These are phyloP conservation scores for Luffa aegyptiaca DNA, from an alignment of 306 rosid genomes.

Conservation along the genomic window DNA sequence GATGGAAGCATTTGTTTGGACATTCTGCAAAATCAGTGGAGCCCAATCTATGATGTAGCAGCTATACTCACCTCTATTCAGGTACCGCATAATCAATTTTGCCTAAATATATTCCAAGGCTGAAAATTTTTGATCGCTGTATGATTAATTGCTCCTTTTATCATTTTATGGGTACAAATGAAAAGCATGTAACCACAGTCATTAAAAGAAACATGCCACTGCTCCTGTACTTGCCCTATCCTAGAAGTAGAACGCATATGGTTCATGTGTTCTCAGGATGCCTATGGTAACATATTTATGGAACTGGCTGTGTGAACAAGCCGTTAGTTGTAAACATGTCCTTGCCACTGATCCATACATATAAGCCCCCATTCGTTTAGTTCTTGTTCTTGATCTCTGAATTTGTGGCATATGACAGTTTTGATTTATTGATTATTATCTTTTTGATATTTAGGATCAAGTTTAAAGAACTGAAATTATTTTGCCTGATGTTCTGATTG, in stretches of 20 bases:
- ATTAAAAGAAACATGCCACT: background rate
- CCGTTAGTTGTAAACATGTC: background rate
- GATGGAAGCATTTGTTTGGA: constrained; percentile 99
- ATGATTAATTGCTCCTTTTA: background rate
- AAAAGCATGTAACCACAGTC: background rate
- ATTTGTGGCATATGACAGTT: background rate
- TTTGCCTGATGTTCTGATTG: background rate
- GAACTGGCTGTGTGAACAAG: background rate
- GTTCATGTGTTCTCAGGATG: background rate
- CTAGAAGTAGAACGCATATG: background rate
- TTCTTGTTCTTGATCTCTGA: background rate
- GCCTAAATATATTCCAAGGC: background rate
- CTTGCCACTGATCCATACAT: background rate
- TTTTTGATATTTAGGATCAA: background rate
- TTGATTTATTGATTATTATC: background rate
- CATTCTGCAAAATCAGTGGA: constrained; percentile 95
- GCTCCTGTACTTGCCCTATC: background rate
- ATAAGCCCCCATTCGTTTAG: background rate
- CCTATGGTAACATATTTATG: background rate
- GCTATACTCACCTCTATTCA: constrained; percentile 96
- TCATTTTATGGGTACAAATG: background rate
- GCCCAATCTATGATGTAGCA: constrained; percentile 95
- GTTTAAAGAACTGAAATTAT: background rate
- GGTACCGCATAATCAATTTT: constrained; percentile 34
- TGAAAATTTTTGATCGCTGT: background rate